Base-by-base conservation (phyloP, 768 basidiomycete species). In the Collybiopsis luxurians region DNA sequence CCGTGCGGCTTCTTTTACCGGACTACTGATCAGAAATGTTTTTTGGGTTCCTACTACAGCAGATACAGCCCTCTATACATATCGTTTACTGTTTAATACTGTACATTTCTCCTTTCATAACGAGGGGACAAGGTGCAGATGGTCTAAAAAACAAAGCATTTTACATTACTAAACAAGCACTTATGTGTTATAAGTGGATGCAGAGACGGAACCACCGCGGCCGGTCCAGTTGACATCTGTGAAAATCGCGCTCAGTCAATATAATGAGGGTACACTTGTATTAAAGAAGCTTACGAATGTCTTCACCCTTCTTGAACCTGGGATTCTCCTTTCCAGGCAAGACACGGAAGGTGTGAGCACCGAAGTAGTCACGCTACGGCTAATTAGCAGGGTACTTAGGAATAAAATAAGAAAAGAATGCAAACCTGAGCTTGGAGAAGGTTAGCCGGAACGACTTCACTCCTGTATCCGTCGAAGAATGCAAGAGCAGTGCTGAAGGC, bases 401-500 rank as follows among this genome's bases (percentile, higher is more conserved):
- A 30, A 21, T 46, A 11, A 11, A 57, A 24, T 49, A n/a, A n/a
- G n/a, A n/a, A n/a, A n/a, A 28, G 3, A 47, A 15, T 27, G 69
- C 73, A 26, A 59, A 88, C 89, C 82, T 97, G 95, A 52, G 83
- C 96, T 77, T 99, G 96, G 64, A 98, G 74, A 61, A 99, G 79
- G 79, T 94, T 96, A 49, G 96, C 95, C 40, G 96, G 93, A 52
- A 98, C 82, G 59, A 92, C 79, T 64, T 95, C 96, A 68, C 94
- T 95, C 72, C 96, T 83, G 83, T 98, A 99, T 26, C 97, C 96
- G 71, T 98, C 97, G 75, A 96, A 97, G 87, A 98, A 99, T 59
- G 96, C 92, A 48, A 98, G 83, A 46, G 96, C 96, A 40, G 96
- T 98, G 79, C 91, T 92, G 79, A 95, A 94, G n/a, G 95, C 95